These are phyloP conservation scores for Vaccinium vitisidaea DNA, from an alignment of 148 eudicot genomes.

Conservation along the genomic window DNA sequence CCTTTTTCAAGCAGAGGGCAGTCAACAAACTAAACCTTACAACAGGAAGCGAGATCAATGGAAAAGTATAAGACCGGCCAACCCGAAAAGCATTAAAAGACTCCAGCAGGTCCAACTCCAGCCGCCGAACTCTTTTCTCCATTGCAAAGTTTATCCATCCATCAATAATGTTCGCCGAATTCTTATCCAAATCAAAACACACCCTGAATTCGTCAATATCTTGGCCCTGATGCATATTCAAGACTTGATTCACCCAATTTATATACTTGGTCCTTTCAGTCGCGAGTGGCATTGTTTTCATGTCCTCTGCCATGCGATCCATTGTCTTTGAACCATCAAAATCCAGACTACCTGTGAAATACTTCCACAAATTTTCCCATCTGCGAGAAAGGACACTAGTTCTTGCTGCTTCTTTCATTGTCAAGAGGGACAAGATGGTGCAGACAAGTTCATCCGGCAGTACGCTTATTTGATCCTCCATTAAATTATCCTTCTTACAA, in stretches of 20 bases:
- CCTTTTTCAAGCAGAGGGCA: neutral
- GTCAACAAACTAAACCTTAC: neutral
- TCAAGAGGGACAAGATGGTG: conserved; percentile 4
- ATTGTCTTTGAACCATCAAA: neutral
- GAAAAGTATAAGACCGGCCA: neutral
- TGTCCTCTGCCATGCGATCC: neutral
- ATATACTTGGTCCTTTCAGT: neutral
- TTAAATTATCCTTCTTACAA: neutral
- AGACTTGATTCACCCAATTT: neutral
- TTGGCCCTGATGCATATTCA: neutral
- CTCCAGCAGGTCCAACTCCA: neutral
- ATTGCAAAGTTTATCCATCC: neutral
- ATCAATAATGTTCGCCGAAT: neutral
- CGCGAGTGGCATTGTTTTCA: neutral
- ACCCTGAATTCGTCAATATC: neutral
- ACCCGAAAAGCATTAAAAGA: neutral
- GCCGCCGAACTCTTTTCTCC: neutral
- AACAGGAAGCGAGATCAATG: neutral
- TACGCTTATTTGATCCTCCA: neutral
- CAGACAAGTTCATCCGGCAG: neutral
- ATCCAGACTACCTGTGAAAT: neutral
- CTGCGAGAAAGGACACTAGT: neutral
- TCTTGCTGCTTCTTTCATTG: conserved; percentile 11
- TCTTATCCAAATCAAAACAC: neutral
- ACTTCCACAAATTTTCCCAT: conserved; percentile 10